Evolutionary conservation across 805 yeast species (phyloP), one percentile per base, ranked within the genome.

Genomic region (Ogataea pilisensis): DNA sequence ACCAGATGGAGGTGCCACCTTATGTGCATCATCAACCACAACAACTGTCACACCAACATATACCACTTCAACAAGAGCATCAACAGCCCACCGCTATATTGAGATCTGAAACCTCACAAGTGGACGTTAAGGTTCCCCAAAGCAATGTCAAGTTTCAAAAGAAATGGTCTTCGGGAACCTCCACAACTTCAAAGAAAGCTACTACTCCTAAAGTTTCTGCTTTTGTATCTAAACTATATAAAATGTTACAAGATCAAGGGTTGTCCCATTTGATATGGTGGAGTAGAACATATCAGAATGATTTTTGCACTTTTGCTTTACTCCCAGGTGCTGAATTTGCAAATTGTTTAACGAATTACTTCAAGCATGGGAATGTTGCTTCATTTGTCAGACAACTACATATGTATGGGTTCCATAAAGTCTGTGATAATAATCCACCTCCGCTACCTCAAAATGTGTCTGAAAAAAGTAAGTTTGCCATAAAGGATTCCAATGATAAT

Each of bases 371-470:
- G 3, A 91, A 91, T 58, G 88, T 90, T 22, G 88, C 95, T 19
- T 81, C 91, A 45, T 91, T 91, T 67, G 96, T 91, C 27, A 77
- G 97, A 35, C 97, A 91, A 64, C 69, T 90, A 34, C 95, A 91
- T 68, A 91, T 90, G 97, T 89, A 89, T 60, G 96, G 96, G 1
- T 89, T 90, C 67, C 96, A 90, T 63, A 89, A 90, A 65, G 81
- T 76, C 6, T 75, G 66, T 45, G 80, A 75, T 44, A 70, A 69
- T 14, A 55, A 45, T 24, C 42, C 59, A 2, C 51, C 57, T 5
- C 44, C 54, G 4, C 28, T 42, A 12, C 53, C 57, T 2, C 40
- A 47, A 8, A 32, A 30, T 25, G 22, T 35, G 9, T 29, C 31
- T 12, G n/a, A 8, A 12, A 27, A 27, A 7, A 14, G 14, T 27